Conservation (phyloP, 345 rosid species). For the Lepidium sativum region DNA sequence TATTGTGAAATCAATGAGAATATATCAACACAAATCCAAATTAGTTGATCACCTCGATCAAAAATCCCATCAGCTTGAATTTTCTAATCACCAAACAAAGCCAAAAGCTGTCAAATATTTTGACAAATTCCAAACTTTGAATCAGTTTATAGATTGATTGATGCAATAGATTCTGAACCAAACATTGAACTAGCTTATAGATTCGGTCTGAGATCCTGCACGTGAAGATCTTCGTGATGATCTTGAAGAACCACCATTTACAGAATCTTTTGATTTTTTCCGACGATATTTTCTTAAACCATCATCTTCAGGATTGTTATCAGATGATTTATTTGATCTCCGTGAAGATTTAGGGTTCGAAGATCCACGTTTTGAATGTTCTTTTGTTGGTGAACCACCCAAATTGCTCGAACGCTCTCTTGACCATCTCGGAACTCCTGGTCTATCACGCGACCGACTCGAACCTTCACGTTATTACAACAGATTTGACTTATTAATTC, state of each 20-base stretch:
- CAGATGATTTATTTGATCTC: slow-evolving; percentile 13
- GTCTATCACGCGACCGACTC: slow-evolving; percentile 8
- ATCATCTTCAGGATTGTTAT: slow-evolving; percentile 21
- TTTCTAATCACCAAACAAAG: not conserved
- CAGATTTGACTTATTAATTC: no score
- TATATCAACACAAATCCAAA: not conserved
- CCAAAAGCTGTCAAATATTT: not conserved
- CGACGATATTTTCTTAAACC: slow-evolving; percentile 38
- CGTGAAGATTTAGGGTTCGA: slow-evolving; percentile 10
- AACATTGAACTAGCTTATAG: not conserved
- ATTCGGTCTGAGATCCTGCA: slow-evolving; percentile 11
- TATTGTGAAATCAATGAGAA: not conserved
- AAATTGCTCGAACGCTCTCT: not conserved
- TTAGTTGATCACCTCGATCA: not conserved
- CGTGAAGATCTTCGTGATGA: slow-evolving; percentile 21
- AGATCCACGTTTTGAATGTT: slow-evolving; percentile 38
- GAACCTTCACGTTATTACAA: slow-evolving; percentile 1
- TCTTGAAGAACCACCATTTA: slow-evolving; percentile 27
- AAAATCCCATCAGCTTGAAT: not conserved
- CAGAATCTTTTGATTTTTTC: slow-evolving; percentile 39
- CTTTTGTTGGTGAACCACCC: slow-evolving; percentile 25
- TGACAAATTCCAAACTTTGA: not conserved
- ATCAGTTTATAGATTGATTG: not conserved
- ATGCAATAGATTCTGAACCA: slow-evolving; percentile 8
- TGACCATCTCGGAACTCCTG: slow-evolving; percentile 13